Percentiles rank a stretch among this genome's conserved stretches.
These are phyloP conservation scores for Vinca minor DNA, from an alignment of 257 asterid genomes.

Conservation along the genomic window DNA sequence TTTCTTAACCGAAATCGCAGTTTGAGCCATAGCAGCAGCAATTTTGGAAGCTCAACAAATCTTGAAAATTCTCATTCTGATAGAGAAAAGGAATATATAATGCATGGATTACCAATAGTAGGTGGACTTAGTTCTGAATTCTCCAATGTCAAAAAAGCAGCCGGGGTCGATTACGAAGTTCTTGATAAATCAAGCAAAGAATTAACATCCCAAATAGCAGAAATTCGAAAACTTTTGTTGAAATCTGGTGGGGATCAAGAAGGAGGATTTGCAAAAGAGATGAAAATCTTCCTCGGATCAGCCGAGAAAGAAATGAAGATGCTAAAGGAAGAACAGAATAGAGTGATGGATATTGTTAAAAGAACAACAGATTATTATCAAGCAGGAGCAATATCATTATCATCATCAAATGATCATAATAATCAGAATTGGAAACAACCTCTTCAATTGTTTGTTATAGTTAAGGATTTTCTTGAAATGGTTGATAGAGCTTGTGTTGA, in stretches of 20 bases:
- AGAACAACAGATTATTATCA: conserved; percentile 73
- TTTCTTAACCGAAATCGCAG: conserved; percentile 41
- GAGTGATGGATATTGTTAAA: conserved; percentile 70
- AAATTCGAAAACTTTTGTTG: conserved; percentile 27
- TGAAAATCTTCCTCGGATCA: conserved; percentile 48
- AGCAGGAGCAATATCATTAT: no score
- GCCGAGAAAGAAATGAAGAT: conserved; percentile 49
- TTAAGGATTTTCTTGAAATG: conserved; percentile 72
- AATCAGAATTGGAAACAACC: conserved; percentile 42
- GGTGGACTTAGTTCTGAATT: conserved; percentile 79
- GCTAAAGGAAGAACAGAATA: conserved; percentile 43
- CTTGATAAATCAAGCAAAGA: conserved; percentile 35
- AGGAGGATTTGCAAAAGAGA: conserved; percentile 42
- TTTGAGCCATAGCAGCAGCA: conserved; percentile 41
- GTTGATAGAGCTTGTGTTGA: conserved; percentile 82
- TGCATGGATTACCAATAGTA: conserved; percentile 71
- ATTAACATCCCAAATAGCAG: conserved; percentile 33
- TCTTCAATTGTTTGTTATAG: conserved; percentile 53
- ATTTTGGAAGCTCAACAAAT: conserved; percentile 9
- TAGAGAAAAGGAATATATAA: conserved; percentile 61
- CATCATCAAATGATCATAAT: conserved; percentile 44
- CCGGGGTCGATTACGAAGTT: conserved; percentile 41
- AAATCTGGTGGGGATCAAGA: conserved; percentile 26
- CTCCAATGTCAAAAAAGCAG: conserved; percentile 63
- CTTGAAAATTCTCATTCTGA: conserved; percentile 29